phyloP scores from a whole-genome alignment of 164 flowering plant genomes.

The grape (Vitis vinifera) region ASM3070453v1 NC_081816.1:3007501-3008000 shows the following conservation, averaged over 20 bases:
- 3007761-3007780: neutral
- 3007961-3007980: slow-evolving; percentile 49
- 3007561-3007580: slow-evolving; percentile 2
- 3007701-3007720: neutral
- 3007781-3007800: neutral
- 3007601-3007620: slow-evolving; percentile 68
- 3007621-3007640: slow-evolving; percentile 78
- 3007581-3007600: slow-evolving; percentile 14
- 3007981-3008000: slow-evolving; percentile 60
- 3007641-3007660: slow-evolving; percentile 40
- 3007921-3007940: slow-evolving; percentile 57
- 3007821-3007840: neutral
- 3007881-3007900: slow-evolving; percentile 57
- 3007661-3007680: neutral
- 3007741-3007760: neutral
- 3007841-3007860: slow-evolving; percentile 41
- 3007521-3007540: too few relatives aligned
- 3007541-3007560: slow-evolving; percentile 9
- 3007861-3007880: slow-evolving; percentile 48
- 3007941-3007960: slow-evolving; percentile 46
- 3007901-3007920: slow-evolving; percentile 43
- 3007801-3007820: too few relatives aligned
- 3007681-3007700: too few relatives aligned
- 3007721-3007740: neutral
- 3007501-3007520: too few relatives aligned